These are phyloP conservation scores for Triticum timopheevii DNA, from an alignment of 176 grass and related monocot genomes.

Conservation along the genomic window DNA sequence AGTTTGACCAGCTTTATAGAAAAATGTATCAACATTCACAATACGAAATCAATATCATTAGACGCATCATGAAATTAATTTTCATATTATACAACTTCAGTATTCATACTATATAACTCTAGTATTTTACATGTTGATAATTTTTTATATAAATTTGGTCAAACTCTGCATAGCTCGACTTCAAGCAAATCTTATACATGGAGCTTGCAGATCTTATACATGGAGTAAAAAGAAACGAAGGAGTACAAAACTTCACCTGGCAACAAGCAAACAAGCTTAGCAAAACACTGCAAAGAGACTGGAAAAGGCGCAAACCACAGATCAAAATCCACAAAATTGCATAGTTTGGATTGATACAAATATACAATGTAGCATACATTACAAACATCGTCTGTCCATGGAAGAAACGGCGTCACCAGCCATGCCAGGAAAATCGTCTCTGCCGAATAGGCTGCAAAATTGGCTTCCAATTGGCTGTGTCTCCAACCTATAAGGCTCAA, in stretches of 20 bases:
- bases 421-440: not conserved
- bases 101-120: no score
- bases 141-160: no score
- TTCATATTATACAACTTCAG: no score
- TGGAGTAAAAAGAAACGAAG: no score
- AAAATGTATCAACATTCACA: no score
- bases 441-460: conserved; percentile 30
- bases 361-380: not conserved
- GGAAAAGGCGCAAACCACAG: not conserved
- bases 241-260: not conserved
- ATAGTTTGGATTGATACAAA: not conserved
- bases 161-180: no score
- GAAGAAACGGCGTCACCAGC: not conserved
- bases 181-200: no score
- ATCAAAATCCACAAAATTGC: not conserved
- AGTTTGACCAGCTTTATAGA: no score
- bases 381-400: not conserved
- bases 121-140: no score
- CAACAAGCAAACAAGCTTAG: not conserved
- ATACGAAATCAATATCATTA: no score
- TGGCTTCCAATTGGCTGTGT: not conserved
- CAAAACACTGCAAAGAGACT: not conserved
- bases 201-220: no score
- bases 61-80: no score
- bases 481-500: conserved; percentile 23